Conservation (phyloP, 768 basidiomycete species). For the Amanita inopinata region DNA sequence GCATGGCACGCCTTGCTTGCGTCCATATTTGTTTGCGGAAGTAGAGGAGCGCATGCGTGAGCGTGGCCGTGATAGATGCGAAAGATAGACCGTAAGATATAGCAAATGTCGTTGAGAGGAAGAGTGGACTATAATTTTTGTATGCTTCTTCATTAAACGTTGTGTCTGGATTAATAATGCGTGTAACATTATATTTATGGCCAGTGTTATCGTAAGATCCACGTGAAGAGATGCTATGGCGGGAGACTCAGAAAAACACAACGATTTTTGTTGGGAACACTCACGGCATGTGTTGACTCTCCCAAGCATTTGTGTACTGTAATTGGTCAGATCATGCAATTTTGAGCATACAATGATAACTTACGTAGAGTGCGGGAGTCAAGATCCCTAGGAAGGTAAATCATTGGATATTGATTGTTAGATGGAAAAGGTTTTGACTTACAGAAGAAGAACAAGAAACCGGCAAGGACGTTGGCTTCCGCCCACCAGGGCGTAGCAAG, state of each 20-base stretch:
- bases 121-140: slow-evolving; percentile 49
- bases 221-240: slow-evolving; percentile 44
- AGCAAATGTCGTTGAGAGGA: slow-evolving; percentile 65
- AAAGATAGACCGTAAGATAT: slow-evolving; percentile 78
- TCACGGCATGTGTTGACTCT: slow-evolving; percentile 45
- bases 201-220: slow-evolving; percentile 61
- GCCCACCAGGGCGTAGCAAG: slow-evolving; percentile 82
- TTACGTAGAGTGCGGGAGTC: slow-evolving; percentile 47
- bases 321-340: not conserved
- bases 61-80: slow-evolving; percentile 66
- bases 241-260: slow-evolving; percentile 4
- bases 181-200: slow-evolving; percentile 42
- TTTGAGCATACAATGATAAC: slow-evolving; percentile 11
- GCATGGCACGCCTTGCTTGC: slow-evolving; percentile 59
- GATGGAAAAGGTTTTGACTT: slow-evolving; percentile 11
- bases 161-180: slow-evolving; percentile 41
- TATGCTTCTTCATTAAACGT: slow-evolving; percentile 51
- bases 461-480: slow-evolving; percentile 54
- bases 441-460: slow-evolving; percentile 66
- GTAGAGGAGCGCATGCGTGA: slow-evolving; percentile 62
- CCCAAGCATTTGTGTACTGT: slow-evolving; percentile 57
- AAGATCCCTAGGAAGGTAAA: slow-evolving; percentile 34
- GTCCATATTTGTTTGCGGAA: slow-evolving; percentile 74
- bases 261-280: slow-evolving; percentile 13
- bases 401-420: not conserved